Evolutionary conservation across 2,329 filamentous ascomycete species (phyloP).

Genomic region (Aspergillus caelatus): DNA sequence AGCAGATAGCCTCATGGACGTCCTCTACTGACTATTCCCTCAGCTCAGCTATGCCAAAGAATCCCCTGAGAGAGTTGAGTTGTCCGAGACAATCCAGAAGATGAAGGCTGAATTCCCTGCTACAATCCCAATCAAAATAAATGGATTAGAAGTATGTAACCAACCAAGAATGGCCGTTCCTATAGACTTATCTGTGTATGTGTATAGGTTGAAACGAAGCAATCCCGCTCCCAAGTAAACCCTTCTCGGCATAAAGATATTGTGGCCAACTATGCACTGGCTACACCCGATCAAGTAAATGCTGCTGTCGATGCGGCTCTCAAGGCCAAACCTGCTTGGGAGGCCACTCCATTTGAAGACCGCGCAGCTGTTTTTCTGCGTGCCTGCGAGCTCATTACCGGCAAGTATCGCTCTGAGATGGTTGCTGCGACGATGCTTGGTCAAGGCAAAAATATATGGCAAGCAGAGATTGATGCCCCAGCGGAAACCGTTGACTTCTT

Average conservation of each 20-base stretch:
- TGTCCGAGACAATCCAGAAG: slow-evolving; percentile 33
- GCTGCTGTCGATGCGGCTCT: slow-evolving; percentile 81
- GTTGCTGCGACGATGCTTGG: slow-evolving; percentile 95
- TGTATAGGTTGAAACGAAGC: slow-evolving; percentile 17
- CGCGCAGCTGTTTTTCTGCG: slow-evolving; percentile 92
- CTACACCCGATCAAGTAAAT: slow-evolving; percentile 74
- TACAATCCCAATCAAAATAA: slow-evolving; percentile 30
- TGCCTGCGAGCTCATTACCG: slow-evolving; percentile 84
- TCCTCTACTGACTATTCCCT: background rate
- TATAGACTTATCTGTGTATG: background rate
- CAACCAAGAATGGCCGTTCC: background rate
- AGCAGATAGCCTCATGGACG: background rate
- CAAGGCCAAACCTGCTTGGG: slow-evolving; percentile 83
- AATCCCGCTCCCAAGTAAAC: slow-evolving; percentile 38
- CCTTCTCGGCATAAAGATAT: slow-evolving; percentile 51
- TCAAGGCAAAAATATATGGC: slow-evolving; percentile 97
- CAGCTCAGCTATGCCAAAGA: slow-evolving; percentile 30
- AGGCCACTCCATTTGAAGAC: slow-evolving; percentile 82
- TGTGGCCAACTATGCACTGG: slow-evolving; percentile 42
- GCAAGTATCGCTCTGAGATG: slow-evolving; percentile 92
- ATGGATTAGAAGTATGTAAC: slow-evolving; percentile 20
- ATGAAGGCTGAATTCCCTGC: slow-evolving; percentile 36
- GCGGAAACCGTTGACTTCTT: slow-evolving; percentile 91
- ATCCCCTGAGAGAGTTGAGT: slow-evolving; percentile 36
- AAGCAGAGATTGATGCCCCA: slow-evolving; percentile 95